Evolutionary conservation across 2,329 filamentous ascomycete species (phyloP).

Genomic region (Emergomyces orientalis): DNA sequence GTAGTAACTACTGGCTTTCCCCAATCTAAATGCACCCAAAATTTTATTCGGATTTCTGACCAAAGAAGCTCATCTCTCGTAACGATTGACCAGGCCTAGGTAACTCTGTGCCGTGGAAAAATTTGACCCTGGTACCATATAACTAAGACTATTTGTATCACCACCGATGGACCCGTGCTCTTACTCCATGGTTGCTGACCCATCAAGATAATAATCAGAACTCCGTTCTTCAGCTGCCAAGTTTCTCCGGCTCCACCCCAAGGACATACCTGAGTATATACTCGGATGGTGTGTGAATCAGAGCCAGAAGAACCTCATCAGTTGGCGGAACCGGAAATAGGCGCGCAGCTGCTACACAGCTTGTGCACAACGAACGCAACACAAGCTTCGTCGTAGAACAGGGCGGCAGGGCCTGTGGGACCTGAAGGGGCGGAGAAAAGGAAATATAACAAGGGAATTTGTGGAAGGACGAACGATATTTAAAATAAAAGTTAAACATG

Average conservation of each 20-base stretch:
- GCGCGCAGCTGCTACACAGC: no score
- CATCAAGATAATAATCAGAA: no score
- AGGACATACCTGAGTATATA: not conserved
- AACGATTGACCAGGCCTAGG: no score
- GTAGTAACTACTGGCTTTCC: no score
- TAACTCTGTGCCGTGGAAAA: no score
- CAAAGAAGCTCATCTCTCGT: no score
- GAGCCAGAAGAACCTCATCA: not conserved
- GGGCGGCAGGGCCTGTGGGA: not conserved
- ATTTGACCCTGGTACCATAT: no score
- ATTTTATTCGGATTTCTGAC: no score
- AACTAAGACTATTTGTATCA: no score
- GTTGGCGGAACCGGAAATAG: not conserved
- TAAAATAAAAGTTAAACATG: constrained; percentile 30
- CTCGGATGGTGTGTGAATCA: not conserved
- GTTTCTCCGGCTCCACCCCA: not conserved
- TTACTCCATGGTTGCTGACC: not conserved
- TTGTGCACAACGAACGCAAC: not conserved
- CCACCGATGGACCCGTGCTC: no score
- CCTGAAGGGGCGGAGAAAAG: not conserved
- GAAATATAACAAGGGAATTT: not conserved
- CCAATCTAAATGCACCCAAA: no score
- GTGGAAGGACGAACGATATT: not conserved
- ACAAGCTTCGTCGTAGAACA: not conserved
- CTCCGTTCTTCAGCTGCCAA: no score